These are phyloP conservation scores for Candida easanensis DNA, from an alignment of 805 yeast genomes.

Conservation along the genomic window DNA sequence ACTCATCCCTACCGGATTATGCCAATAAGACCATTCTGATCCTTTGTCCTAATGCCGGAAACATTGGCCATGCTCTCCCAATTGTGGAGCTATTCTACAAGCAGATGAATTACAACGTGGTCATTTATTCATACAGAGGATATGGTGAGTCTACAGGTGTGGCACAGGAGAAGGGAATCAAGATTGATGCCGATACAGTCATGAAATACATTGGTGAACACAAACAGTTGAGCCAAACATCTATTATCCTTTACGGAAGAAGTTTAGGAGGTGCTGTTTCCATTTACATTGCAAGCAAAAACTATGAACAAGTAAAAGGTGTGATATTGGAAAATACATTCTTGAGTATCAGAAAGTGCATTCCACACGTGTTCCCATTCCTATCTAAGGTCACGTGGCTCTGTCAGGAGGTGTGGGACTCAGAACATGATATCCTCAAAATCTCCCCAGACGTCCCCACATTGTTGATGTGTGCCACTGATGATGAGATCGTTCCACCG, in stretches of 20 bases:
- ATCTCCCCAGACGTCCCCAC: slow-evolving; percentile 59
- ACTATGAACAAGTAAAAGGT: slow-evolving; percentile 51
- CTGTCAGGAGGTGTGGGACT: slow-evolving; percentile 83
- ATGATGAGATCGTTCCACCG: slow-evolving; percentile 93
- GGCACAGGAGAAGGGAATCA: slow-evolving; percentile 77
- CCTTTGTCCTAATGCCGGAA: slow-evolving; percentile 92
- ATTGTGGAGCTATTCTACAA: slow-evolving; percentile 67
- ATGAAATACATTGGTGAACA: slow-evolving; percentile 56
- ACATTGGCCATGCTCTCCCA: slow-evolving; percentile 88
- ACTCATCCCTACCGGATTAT: slow-evolving; percentile 35
- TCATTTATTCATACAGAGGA: slow-evolving; percentile 87
- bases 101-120: slow-evolving; percentile 67
- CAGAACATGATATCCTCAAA: slow-evolving; percentile 54
- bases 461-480: slow-evolving; percentile 65
- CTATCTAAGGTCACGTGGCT: slow-evolving; percentile 52
- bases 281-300: slow-evolving; percentile 68
- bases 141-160: slow-evolving; percentile 79
- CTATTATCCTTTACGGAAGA: slow-evolving; percentile 76
- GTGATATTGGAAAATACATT: slow-evolving; percentile 86
- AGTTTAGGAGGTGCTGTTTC: slow-evolving; percentile 96
- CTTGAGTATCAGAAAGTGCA: slow-evolving; percentile 64
- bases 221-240: slow-evolving; percentile 47
- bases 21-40: slow-evolving; percentile 69
- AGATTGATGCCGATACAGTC: slow-evolving; percentile 75
- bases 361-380: slow-evolving; percentile 73